Conservation (phyloP, 768 basidiomycete species). For the Sporobolomyces roseus region DNA sequence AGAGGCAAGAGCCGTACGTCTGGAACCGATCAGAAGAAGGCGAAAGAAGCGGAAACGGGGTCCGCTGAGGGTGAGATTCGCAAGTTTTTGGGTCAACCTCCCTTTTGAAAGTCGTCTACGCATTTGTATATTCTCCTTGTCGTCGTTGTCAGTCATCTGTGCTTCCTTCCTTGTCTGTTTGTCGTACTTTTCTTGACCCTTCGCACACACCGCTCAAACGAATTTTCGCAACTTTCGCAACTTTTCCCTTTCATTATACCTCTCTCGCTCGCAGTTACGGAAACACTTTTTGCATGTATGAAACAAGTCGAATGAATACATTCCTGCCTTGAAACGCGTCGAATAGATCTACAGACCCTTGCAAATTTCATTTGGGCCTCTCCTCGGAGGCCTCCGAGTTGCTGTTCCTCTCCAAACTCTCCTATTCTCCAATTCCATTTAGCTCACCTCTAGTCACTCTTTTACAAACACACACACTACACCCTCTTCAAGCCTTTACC, state of each 20-base stretch:
- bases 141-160: not conserved
- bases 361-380: too few species aligned
- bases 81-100: constrained; percentile 34
- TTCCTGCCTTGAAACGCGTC: too few species aligned
- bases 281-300: too few species aligned
- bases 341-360: too few species aligned
- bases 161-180: too few species aligned
- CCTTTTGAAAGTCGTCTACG: constrained; percentile 6
- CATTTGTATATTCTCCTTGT: not conserved
- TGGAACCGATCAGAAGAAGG: constrained; percentile 44
- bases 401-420: too few species aligned
- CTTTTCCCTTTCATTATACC: too few species aligned
- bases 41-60: not conserved
- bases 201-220: too few species aligned
- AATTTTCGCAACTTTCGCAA: not conserved
- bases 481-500: not conserved
- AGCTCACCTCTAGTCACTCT: constrained; percentile 19
- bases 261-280: too few species aligned
- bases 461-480: not conserved
- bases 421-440: not conserved
- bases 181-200: not conserved
- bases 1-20: not conserved
- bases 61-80: constrained; percentile 30
- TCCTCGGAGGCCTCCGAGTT: too few species aligned
- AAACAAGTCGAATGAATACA: too few species aligned